Conservation (phyloP, 495 filamentous ascomycete species). For the Hypoxylon lenormandii region DNA sequence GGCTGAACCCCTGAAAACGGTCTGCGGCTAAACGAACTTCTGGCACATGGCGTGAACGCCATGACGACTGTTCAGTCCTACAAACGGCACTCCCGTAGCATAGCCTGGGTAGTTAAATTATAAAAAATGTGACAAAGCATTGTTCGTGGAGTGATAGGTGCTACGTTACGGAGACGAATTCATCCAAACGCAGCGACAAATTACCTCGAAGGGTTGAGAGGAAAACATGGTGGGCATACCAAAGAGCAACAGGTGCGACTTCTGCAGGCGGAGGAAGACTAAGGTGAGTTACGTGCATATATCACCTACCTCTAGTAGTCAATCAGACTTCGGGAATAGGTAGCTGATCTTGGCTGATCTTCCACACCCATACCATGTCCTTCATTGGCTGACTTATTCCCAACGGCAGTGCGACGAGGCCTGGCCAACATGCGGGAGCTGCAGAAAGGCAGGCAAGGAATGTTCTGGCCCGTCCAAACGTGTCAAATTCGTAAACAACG, state of each 20-base stretch:
- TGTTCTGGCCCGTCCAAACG: constrained; percentile 34
- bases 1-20: neutral
- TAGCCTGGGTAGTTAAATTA: constrained; percentile 6
- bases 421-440: constrained; percentile 38
- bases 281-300: constrained; percentile 16
- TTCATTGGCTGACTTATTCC: constrained; percentile 19
- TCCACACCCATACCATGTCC: neutral
- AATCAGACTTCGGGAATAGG: neutral
- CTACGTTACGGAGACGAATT: neutral
- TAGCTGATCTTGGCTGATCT: neutral
- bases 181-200: neutral
- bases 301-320: neutral
- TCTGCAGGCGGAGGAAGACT: constrained; percentile 34
- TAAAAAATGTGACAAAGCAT: constrained; percentile 9
- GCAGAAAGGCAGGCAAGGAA: constrained; percentile 27
- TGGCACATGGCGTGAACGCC: constrained; percentile 27
- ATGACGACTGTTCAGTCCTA: neutral
- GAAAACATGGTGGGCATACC: constrained; percentile 33
- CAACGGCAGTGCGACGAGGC: constrained; percentile 31
- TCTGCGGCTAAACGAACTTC: constrained; percentile 11
- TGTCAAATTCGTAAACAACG: constrained; percentile 31
- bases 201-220: constrained; percentile 14
- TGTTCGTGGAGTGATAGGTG: neutral
- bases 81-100: constrained; percentile 5
- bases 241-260: constrained; percentile 35